Evolutionary conservation across 1,284 basidiomycete genomes (phyloP).

Genomic region (Marasmius fiardii): DNA sequence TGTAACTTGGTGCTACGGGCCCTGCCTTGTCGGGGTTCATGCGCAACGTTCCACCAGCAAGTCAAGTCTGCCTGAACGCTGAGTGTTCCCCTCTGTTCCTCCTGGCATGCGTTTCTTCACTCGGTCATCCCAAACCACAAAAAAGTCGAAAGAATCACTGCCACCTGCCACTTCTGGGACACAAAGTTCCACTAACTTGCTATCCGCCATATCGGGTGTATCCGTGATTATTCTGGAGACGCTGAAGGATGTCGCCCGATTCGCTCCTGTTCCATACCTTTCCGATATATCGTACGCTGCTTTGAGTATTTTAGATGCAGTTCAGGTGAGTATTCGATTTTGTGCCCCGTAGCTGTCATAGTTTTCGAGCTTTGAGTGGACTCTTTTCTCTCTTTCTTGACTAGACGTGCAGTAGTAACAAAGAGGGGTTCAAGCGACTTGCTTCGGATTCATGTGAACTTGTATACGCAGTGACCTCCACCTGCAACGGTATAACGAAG

Average conservation of each 20-base stretch:
- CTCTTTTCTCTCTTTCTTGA: too few relatives aligned
- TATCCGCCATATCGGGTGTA: neutral
- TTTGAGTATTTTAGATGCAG: neutral
- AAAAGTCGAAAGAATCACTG: neutral
- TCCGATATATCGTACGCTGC: neutral
- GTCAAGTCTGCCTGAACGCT: too few relatives aligned
- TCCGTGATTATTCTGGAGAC: neutral
- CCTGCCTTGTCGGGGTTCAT: too few relatives aligned
- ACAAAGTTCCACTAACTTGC: neutral
- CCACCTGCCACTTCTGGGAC: neutral
- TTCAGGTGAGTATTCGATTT: neutral
- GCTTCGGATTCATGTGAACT: neutral
- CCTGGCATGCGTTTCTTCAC: neutral
- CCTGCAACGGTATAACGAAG: neutral
- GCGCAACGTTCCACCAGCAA: too few relatives aligned
- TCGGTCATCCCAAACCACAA: neutral
- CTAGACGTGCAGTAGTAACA: neutral
- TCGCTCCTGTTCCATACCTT: neutral
- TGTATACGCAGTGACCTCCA: neutral
- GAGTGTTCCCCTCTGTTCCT: too few relatives aligned
- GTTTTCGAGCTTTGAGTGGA: neutral
- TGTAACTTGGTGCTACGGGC: too few relatives aligned
- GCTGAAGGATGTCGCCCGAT: neutral
- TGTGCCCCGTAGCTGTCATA: too few relatives aligned
- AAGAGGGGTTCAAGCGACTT: neutral